Evolutionary conservation across 1,139 yeast species (phyloP).

Genomic region (Yamadazyma triangularis): DNA sequence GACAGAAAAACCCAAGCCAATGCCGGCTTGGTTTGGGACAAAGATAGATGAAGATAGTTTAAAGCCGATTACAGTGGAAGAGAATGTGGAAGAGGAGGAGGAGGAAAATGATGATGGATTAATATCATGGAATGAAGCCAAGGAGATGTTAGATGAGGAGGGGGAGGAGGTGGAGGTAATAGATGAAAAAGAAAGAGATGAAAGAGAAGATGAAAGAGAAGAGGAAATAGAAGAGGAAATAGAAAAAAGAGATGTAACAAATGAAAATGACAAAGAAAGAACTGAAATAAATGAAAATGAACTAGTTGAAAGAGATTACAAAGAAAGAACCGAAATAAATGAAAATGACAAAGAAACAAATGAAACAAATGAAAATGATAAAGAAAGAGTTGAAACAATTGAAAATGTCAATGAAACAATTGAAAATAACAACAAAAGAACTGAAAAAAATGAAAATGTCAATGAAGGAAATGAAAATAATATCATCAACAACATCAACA

Average conservation of each 20-base stretch:
- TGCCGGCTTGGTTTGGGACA: conserved; percentile 33
- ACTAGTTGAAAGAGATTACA: no score
- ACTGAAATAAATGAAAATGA: conserved; percentile 28
- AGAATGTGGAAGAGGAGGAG: conserved; percentile 14
- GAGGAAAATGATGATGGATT: conserved; percentile 46
- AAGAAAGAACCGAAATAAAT: not conserved
- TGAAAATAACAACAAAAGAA: not conserved
- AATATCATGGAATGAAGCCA: conserved; percentile 46
- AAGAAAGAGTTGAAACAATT: conserved; percentile 10
- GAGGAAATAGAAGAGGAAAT: not conserved
- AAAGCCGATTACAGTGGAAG: conserved; percentile 10
- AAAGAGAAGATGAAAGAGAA: conserved; percentile 1
- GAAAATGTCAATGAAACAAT: conserved; percentile 46
- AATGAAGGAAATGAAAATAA: not conserved
- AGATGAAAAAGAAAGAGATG: conserved; percentile 8
- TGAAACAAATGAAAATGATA: not conserved
- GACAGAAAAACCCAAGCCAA: conserved; percentile 2
- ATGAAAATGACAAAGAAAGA: conserved; percentile 1
- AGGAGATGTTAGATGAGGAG: conserved; percentile 18
- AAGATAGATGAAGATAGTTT: conserved; percentile 7
- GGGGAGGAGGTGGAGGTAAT: conserved; percentile 11
- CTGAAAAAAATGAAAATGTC: not conserved
- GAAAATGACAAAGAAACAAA: conserved; percentile 1
- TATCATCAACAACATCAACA: no score
- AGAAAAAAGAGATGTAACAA: conserved; percentile 1